phyloP scores from a whole-genome alignment of 345 rosid species.

The Punica granatum region DNA sequence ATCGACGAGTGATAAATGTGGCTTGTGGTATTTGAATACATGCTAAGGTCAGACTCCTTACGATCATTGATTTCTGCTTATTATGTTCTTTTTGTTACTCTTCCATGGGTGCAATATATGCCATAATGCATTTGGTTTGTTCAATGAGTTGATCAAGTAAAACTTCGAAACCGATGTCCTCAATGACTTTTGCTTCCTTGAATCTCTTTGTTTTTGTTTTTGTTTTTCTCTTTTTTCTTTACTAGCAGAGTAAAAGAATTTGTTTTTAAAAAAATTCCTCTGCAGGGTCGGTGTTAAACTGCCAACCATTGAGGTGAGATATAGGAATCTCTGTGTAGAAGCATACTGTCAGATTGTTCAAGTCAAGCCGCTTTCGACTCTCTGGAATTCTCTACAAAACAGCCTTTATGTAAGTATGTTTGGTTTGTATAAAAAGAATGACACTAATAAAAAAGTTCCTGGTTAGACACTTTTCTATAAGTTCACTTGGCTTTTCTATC shows the following conservation, averaged over 20 bases:
- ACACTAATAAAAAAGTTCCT: neutral
- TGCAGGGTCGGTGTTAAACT: conserved; percentile 56
- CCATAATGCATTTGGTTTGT: neutral
- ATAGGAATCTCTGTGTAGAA: conserved; percentile 41
- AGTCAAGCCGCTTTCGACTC: conserved; percentile 73
- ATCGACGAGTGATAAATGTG: neutral
- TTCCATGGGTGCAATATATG: no score
- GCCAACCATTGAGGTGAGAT: conserved; percentile 62
- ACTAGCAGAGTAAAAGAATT: neutral
- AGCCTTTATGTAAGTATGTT: conserved; percentile 37
- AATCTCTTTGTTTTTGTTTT: no score
- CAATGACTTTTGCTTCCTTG: neutral
- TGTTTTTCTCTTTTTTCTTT: no score
- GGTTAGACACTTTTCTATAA: neutral
- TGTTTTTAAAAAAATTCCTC: neutral
- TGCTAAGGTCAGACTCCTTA: no score
- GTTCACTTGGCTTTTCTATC: conserved; percentile 9
- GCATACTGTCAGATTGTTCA: conserved; percentile 57
- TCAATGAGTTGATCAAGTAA: neutral
- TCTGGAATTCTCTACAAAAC: conserved; percentile 51
- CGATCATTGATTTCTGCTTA: no score
- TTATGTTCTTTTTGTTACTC: no score
- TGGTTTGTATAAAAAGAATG: neutral
- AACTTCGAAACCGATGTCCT: neutral
- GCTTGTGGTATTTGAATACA: no score